A percentile compares a stretch with the other conserved stretches of the same genome.
Conservation (phyloP, 805 yeast genomes). For the Cyberlindnera maritima region DNA sequence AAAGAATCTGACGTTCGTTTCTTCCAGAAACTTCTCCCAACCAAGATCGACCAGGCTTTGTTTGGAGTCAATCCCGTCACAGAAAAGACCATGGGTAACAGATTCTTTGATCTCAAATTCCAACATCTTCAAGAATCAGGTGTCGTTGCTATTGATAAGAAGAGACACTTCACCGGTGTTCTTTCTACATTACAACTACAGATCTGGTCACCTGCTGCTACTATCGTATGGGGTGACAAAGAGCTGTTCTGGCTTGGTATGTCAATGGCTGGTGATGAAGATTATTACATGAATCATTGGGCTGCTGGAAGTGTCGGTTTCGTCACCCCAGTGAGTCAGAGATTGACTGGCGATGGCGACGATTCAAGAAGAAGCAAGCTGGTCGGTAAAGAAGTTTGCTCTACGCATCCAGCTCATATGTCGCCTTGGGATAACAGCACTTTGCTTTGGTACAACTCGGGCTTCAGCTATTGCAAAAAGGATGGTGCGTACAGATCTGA, state of each 20-base stretch:
- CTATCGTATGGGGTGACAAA: conserved; percentile 63
- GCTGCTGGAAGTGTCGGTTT: conserved; percentile 62
- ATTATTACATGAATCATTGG: conserved; percentile 46
- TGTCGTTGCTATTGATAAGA: conserved; percentile 43
- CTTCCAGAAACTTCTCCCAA: conserved; percentile 44
- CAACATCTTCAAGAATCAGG: conserved; percentile 45
- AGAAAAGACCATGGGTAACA: conserved; percentile 34
- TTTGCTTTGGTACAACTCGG: conserved; percentile 60
- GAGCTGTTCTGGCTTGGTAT: conserved; percentile 66
- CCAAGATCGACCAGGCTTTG: conserved; percentile 34
- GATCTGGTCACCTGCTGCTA: conserved; percentile 38
- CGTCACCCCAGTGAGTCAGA: conserved; percentile 27
- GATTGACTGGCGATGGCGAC: conserved; percentile 20
- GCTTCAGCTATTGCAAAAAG: conserved; percentile 47
- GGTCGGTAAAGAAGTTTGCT: conserved; percentile 44
- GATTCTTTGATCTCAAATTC: conserved; percentile 37
- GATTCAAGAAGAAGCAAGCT: conserved; percentile 17
- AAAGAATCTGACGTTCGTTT: conserved; percentile 31
- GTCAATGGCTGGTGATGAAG: conserved; percentile 51
- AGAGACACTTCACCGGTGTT: conserved; percentile 47
- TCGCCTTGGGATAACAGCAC: conserved; percentile 44
- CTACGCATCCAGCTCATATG: conserved; percentile 61
- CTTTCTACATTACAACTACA: conserved; percentile 40
- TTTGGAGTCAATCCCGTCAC: conserved; percentile 37
- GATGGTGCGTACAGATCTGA: conserved; percentile 32